Evolutionary conservation across 176 grass and related monocot species (phyloP), one percentile per base, ranked within the genome.

Genomic region (Coix lacrymajobi): DNA sequence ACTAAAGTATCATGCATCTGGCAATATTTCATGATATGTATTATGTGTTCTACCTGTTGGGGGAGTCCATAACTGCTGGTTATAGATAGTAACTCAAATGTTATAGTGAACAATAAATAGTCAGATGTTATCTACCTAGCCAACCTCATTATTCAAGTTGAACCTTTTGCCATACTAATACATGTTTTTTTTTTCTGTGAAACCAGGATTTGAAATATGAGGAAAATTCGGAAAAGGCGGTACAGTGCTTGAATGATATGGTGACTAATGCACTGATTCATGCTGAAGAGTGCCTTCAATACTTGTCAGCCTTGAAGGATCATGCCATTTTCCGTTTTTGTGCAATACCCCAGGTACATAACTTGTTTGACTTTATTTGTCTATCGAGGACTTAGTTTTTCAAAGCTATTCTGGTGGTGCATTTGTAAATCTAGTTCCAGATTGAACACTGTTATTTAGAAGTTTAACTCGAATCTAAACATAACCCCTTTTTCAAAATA

Each of bases 161-260:
- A 22, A 40, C 13, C 65, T 75, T 78, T 79, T 69, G 75, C 56
- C 1, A 40, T 22, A 75, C 12, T 79, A 16, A 79, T 69, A 28
- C 7, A 19, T 39, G 25, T 30, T 57, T 44, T 78, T 30, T 57
- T 44, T 78, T 57, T 78, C 6, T 85, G 41, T 65, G 43, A 85
- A 63, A 83, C 79, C 80, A 98, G 96, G 96, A 98, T 85, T 93
- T 98, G 12, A 95, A 98, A 64, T 85, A 85, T 66, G 87, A 88
- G 85, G 46, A 95, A 73, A 98, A 98, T 86, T 95, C 89, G 26
- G 73, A 83, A 62, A 95, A 87, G 44, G 89, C 96, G 29, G 96
- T 98, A 58, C 93, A 92, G 33, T 98, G 96, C 83, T 93, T 98
- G 73, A 98, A 98, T 85, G 91, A 98, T 84, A 70, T 98, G 87